phyloP scores from a whole-genome alignment of 106 monocot genomes.

The Dioscorea dumetorum region DNA sequence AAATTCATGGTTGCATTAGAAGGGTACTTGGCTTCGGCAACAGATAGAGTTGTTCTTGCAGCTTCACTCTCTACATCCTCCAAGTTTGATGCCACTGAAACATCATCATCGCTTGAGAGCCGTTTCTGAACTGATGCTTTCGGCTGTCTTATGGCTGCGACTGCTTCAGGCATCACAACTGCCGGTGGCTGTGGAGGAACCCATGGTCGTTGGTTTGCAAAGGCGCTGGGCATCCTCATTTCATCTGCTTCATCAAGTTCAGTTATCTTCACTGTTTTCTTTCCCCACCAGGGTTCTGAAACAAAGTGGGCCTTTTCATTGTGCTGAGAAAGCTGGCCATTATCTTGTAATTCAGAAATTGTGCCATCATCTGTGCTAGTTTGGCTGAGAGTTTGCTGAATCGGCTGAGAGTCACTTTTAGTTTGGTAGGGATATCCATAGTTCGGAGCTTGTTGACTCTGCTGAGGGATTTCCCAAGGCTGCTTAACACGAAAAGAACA shows the following conservation, averaged over 20 bases:
- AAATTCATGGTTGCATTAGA: background rate
- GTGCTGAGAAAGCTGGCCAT: constrained; percentile 5
- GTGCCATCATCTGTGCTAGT: constrained; percentile 6
- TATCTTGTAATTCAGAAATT: constrained; percentile 12
- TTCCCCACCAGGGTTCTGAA: constrained; percentile 49
- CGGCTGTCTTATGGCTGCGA: constrained; percentile 68
- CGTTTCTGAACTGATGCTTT: constrained; percentile 36
- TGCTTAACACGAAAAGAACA: constrained; percentile 1
- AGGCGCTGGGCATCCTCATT: constrained; percentile 8
- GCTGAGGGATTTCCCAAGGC: constrained; percentile 27
- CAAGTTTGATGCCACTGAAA: background rate
- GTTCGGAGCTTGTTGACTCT: constrained; percentile 5
- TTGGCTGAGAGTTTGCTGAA: constrained; percentile 10
- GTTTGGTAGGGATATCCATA: too few species aligned
- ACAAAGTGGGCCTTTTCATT: constrained; percentile 17
- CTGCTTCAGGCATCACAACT: constrained; percentile 76
- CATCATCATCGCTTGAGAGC: constrained; percentile 16
- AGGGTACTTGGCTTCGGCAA: background rate
- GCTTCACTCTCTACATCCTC: constrained; percentile 5
- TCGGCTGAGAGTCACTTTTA: background rate
- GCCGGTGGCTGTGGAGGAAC: constrained; percentile 86
- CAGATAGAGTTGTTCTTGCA: background rate
- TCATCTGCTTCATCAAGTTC: constrained; percentile 56
- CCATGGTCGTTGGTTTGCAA: constrained; percentile 43
- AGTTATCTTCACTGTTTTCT: constrained; percentile 44